Base-by-base conservation (phyloP, 306 rosid species). In the Ceratonia siliqua region DNA sequence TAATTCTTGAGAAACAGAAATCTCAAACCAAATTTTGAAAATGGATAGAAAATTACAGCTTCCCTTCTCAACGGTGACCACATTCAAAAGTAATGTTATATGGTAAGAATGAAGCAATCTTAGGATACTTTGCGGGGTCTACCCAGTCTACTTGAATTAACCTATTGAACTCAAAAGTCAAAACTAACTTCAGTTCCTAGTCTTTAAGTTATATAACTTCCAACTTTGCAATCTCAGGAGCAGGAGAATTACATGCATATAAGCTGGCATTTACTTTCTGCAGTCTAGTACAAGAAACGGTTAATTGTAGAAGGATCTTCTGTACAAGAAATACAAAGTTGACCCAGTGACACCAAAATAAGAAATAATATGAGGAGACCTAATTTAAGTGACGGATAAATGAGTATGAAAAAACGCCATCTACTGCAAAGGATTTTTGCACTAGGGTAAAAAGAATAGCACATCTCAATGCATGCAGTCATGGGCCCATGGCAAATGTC, bases 21-120 rank as follows among this genome's bases (percentile, higher is more conserved):
- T 30, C 50, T 58, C 13, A 55, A 76, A 76, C 56, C 74, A 28
- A 78, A 58, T 42, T 25, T 57, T 17, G 33, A 66, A 24, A 8
- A 41, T 46, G 27, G 4, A 21, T 14, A 56, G 17, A 43, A 28
- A 72, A 10, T 62, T 12, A 27, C 10, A 2, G 30, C 25, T 59
- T 65, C 50, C 25, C 43, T 63, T 57, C 33, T 20, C 45, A 64
- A 43, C 21, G 10, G 78, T 41, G 21, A 36, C 49, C 69, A 20
- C 33, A 30, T 2, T 27, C 12, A 45, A 15, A 50, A 52, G 59
- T 18, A 74, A 38, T 45, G 2, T 50, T n/a, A 42, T 17, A 46
- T 8, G 46, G 62, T 32, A 35, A 74, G 39, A 15, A 62, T 17
- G 24, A 13, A 52, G 15, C 41, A 68, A 59, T 55, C 49, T 43